Evolutionary conservation across 2,329 filamentous ascomycete species (phyloP).

Genomic region (Immersiporthe knoxdaviesiana): DNA sequence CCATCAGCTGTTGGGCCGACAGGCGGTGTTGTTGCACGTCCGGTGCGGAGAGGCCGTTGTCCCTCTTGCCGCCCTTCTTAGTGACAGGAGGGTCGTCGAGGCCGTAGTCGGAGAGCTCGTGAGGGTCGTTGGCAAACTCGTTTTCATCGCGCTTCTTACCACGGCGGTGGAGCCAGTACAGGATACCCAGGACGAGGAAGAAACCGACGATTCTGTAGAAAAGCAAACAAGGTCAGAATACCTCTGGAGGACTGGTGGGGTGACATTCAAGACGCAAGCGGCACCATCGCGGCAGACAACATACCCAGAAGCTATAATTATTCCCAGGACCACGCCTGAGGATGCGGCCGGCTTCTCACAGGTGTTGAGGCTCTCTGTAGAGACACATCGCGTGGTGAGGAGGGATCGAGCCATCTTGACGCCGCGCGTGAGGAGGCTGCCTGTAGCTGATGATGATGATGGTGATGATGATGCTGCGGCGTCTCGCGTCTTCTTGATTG

Average conservation of each 20-base stretch:
- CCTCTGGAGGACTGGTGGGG: background rate
- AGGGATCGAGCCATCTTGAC: conserved; percentile 23
- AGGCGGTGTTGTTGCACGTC: conserved; percentile 19
- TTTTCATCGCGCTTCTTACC: conserved; percentile 31
- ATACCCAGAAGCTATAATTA: conserved; percentile 27
- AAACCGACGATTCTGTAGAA: conserved; percentile 23
- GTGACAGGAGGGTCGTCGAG: conserved; percentile 41
- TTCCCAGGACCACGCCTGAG: conserved; percentile 21
- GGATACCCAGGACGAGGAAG: conserved; percentile 18
- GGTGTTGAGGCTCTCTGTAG: conserved; percentile 19
- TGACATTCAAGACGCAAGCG: background rate
- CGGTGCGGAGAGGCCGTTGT: background rate
- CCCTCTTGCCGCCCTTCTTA: conserved; percentile 15
- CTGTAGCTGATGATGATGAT: background rate
- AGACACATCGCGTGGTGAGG: conserved; percentile 20
- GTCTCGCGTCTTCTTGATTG: conserved; percentile 8
- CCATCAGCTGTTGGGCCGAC: conserved; percentile 24
- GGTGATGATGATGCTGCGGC: conserved; percentile 17
- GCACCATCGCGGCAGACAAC: background rate
- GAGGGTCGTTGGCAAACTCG: conserved; percentile 32
- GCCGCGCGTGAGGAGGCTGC: conserved; percentile 22
- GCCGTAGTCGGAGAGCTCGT: conserved; percentile 45
- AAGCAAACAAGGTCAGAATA: background rate
- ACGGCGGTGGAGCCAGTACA: conserved; percentile 26
- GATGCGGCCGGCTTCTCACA: conserved; percentile 29